Base-by-base conservation (phyloP, 768 basidiomycete genomes). In the Porpolomopsis calyptriformis region DNA sequence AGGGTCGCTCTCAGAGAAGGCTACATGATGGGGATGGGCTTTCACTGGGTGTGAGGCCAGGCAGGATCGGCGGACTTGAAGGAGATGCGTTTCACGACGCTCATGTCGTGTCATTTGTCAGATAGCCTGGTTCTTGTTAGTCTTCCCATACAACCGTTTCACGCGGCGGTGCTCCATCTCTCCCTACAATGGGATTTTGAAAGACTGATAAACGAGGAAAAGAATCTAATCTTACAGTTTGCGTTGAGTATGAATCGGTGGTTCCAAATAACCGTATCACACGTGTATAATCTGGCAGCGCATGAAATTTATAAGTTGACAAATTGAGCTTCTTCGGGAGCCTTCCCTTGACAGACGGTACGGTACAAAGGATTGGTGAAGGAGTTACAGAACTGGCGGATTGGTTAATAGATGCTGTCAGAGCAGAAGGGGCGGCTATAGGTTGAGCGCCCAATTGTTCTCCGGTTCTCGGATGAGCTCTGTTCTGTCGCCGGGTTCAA, bases 151-250 rank as follows among this genome's bases (percentile, higher is more conserved):
- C 38, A 62, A 60, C 0, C 46, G 45, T 51, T 72, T 71, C 11
- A 61, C 55, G 0, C 46, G 48, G 0, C 54, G 52, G 41, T 71
- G 70, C 45, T 69, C 60, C 0, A 60, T 54, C 45, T 71, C 67
- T 0, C 64, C 62, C 66, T 69, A 33, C 26, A n/a, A 22, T 14
- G 4, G 26, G 12, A 41, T 18, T 36, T 23, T 0, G 64, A 65
- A 42, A 63, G 66, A 0, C 56, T 60, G 46, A 72, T 66, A 40
- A 9, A 12, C 19, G 38, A 34, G 38, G 12, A 48, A 40, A 20
- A 47, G 7, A 25, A 43, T n/a, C n/a, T n/a, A n/a, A n/a, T n/a
- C 53, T 33, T 41, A 67, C 65, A 12, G 51, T 52, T 19, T 64
- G 61, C 1, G 62, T 66, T 0, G 60, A 59, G 39, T 58, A 66